Evolutionary conservation across 306 rosid genomes (phyloP).

Genomic region (Cicer arietinum): DNA sequence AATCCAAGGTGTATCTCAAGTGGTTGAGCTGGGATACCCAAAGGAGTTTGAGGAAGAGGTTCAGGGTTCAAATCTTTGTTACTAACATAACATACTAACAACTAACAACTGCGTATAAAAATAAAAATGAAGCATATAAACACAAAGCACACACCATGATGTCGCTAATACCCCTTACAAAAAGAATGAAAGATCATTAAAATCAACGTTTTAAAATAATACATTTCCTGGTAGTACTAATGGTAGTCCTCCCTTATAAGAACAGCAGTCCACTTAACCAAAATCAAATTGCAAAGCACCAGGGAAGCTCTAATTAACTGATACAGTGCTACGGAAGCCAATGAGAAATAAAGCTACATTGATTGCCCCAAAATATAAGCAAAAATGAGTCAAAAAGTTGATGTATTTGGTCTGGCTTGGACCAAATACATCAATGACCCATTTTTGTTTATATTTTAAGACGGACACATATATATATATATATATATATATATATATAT

Average conservation of each 20-base stretch:
- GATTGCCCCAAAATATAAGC: neutral
- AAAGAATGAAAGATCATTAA: conserved; percentile 28
- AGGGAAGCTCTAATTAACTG: neutral
- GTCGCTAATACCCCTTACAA: neutral
- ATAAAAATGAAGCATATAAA: neutral
- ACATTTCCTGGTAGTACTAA: conserved; percentile 6
- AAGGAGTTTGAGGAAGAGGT: too few relatives aligned
- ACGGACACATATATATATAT: too few relatives aligned
- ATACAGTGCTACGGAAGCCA: neutral
- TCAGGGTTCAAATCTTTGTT: too few relatives aligned
- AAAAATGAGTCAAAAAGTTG: too few relatives aligned
- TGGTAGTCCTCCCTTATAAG: neutral
- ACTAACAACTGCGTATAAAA: too few relatives aligned
- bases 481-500: too few relatives aligned
- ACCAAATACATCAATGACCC: too few relatives aligned
- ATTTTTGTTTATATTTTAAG: too few relatives aligned
- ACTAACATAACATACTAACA: too few relatives aligned
- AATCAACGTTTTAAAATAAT: neutral
- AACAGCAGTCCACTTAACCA: conserved; percentile 6
- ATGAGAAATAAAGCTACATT: neutral
- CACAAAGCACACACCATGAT: conserved; percentile 5
- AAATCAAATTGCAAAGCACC: neutral
- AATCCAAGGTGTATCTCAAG: too few relatives aligned
- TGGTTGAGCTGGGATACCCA: too few relatives aligned
- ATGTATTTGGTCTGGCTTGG: too few relatives aligned